Base-by-base conservation (phyloP, 495 filamentous ascomycete species). In the Penicillium lagena region DNA sequence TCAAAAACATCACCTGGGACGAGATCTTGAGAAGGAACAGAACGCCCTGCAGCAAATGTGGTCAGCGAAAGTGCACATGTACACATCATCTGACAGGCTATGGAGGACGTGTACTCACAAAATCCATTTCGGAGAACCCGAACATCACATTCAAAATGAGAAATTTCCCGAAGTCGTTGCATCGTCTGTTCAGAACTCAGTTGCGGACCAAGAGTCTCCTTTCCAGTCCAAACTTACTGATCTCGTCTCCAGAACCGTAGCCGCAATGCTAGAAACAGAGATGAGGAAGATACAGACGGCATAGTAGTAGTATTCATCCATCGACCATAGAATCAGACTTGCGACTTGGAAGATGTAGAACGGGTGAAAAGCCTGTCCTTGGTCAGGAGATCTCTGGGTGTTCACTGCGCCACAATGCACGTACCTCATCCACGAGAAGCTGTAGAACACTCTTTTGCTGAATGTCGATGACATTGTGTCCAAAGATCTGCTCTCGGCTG, bases 271-370 rank as follows among this genome's bases (percentile, higher is more conserved):
- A 48, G 88, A 82, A 30, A 89, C 72, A 0, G 94, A 99, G 49
- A 99, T 99, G 42, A 94, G 54, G 51, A 99, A 95, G 47, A 99
- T 99, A 62, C 90, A 96, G 28, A 80, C 74, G 29, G 94, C 94
- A 71, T 99, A 99, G 60, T 96, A 97, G 54, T 95, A 97, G 56
- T 99, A 99, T 51, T 90, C 71, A 55, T 99, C 94, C 28, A 95
- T 49, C 12, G 90, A 95, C 94, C 94, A 99, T 5, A 99, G 82
- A 37, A 93, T 62, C 43, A 99, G 70, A 70, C 94, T 97, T 29
- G 89, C 90, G 55, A 99, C 82, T 60, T 99, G 94, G 65, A 99
- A 99, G 31, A 96, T 83, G 57, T 97, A 99, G 67, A 99, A 97
- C 3, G 94, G 94, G 58, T 97, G 93, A 59, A 99, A 89, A 4